Evolutionary conservation across 108 stramenopile genomes (phyloP), one percentile per base, ranked within the genome.

Genomic region (Nitzschia sp.): DNA sequence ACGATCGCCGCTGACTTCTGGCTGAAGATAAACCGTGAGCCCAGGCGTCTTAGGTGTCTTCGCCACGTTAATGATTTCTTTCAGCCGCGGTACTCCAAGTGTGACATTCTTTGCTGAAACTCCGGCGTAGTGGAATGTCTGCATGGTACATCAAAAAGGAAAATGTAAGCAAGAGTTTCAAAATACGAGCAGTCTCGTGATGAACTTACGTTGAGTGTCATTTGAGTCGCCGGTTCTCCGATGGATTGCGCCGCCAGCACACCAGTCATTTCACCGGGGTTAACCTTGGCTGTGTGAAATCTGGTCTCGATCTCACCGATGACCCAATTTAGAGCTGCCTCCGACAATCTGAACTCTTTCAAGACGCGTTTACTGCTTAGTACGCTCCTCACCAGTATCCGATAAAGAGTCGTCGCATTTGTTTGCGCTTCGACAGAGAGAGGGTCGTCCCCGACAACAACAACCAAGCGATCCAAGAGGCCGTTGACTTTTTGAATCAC

Each of bases 201-300:
- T n/a, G 29, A 29, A 63, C 75, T 68, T 68, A 76, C 75, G 68
- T 95, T 95, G 46, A 99, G 82, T 4, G 98, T 99, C 98, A 99
- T 99, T 76, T 99, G 98, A n/a, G 98, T 99, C 35, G 97, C 97
- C 21, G 98, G 98, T 76, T 99, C 97, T 19, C 98, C 98, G 63
- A 99, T 95, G 65, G 94, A 95, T 76, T 99, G 98, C 1, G 98
- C 98, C 4, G 98, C 98, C 59, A 98, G 86, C 8, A 99, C 97
- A 56, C 98, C 98, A 57, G 91, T 90, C 97, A 98, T 98, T 75
- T 99, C 98, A n/a, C 98, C 98, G 9, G 98, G 93, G 65, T 82
- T 79, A 5, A 97, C 97, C 77, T 90, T 92, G 54, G 96, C 89
- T 45, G 81, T 80, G 72, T 88, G 75, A 83, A 98, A 98, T 31